Conservation (phyloP, 805 yeast species). For the Candida hispaniensis region DNA sequence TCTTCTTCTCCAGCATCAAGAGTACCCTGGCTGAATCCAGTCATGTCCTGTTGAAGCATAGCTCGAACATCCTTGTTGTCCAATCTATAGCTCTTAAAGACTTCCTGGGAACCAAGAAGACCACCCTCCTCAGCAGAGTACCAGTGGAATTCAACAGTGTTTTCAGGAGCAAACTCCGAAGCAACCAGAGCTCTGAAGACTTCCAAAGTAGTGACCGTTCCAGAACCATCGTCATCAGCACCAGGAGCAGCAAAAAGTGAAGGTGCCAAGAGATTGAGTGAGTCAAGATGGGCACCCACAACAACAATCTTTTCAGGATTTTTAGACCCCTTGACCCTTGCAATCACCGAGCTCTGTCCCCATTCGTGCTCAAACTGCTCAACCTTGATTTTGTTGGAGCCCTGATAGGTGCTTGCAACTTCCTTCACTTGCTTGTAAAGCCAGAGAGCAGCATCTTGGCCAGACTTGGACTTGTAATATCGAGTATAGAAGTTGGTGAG, state of each 20-base stretch:
- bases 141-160: conserved; percentile 85
- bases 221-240: conserved; percentile 91
- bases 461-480: conserved; percentile 63
- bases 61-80: conserved; percentile 51
- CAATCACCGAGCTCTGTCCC: conserved; percentile 70
- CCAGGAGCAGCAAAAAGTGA: conserved; percentile 70
- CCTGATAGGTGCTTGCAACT: conserved; percentile 27
- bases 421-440: conserved; percentile 38
- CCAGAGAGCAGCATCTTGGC: conserved; percentile 64
- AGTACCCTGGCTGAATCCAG: conserved; percentile 57
- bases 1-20: conserved; percentile 43
- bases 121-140: conserved; percentile 96
- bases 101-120: conserved; percentile 70
- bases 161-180: conserved; percentile 42
- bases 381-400: conserved; percentile 34
- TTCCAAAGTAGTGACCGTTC: conserved; percentile 69
- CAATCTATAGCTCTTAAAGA: conserved; percentile 45
- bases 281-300: conserved; percentile 85
- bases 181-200: conserved; percentile 53
- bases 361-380: conserved; percentile 54
- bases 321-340: conserved; percentile 37
- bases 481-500: conserved; percentile 67
- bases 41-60: conserved; percentile 93
- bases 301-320: conserved; percentile 44
- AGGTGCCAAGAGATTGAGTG: conserved; percentile 66